Evolutionary conservation across 75 land plant species (phyloP).

Genomic region (Adiantum capillusveneris): DNA sequence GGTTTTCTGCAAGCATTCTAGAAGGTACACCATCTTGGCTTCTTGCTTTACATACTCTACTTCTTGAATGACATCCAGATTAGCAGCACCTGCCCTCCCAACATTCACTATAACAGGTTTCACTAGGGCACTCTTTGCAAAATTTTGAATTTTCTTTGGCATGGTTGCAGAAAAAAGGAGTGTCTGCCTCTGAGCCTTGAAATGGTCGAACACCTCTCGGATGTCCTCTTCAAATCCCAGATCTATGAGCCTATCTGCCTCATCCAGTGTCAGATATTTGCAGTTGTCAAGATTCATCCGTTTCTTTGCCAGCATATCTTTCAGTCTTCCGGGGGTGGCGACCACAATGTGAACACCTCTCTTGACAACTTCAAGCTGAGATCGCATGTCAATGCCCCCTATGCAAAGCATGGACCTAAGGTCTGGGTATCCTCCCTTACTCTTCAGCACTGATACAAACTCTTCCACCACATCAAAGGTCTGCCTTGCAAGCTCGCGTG

Average conservation of each 20-base stretch:
- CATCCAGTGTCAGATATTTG: constrained; percentile 84
- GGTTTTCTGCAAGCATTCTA: constrained; percentile 87
- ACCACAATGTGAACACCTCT: constrained; percentile 90
- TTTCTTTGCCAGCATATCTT: constrained; percentile 95
- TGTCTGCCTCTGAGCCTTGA: constrained; percentile 79
- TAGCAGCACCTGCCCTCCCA: constrained; percentile 93
- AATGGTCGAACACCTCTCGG: constrained; percentile 85
- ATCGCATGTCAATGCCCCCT: constrained; percentile 89
- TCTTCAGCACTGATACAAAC: constrained; percentile 47
- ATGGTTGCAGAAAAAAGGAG: constrained; percentile 89
- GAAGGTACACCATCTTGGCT: constrained; percentile 84
- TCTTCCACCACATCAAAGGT: constrained; percentile 88
- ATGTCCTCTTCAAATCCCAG: constrained; percentile 92
- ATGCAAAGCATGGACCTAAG: constrained; percentile 80
- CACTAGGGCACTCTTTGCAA: constrained; percentile 84
- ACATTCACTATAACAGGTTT: constrained; percentile 89
- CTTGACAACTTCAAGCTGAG: constrained; percentile 87
- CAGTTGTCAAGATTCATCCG: constrained; percentile 88
- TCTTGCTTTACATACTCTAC: constrained; percentile 96
- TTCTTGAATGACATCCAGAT: constrained; percentile 92
- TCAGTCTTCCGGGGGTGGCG: constrained; percentile 89
- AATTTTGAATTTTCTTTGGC: constrained; percentile 90
- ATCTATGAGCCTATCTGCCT: constrained; percentile 82
- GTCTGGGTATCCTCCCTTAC: constrained; percentile 56
- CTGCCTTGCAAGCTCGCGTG: constrained; percentile 88